These are phyloP conservation scores for Arachis hypogaea DNA, from an alignment of 306 rosid species.

Conservation along the genomic window DNA sequence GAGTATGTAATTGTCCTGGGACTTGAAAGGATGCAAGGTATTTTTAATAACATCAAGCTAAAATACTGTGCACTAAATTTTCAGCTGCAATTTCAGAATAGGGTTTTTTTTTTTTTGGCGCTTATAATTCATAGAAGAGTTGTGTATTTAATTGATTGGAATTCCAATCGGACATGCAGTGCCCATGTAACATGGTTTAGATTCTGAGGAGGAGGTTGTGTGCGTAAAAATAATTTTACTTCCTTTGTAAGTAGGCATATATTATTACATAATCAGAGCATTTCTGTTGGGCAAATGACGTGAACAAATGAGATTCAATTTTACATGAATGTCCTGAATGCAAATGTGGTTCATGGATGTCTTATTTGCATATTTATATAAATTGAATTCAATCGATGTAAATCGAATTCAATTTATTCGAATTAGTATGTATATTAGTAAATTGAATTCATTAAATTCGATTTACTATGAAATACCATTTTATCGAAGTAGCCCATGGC, in stretches of 20 bases:
- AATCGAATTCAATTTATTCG: too few relatives aligned
- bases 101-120: neutral
- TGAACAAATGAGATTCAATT: too few relatives aligned
- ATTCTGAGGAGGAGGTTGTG: constrained; percentile 27
- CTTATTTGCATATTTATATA: too few relatives aligned
- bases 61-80: constrained; percentile 33
- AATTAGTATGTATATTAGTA: too few relatives aligned
- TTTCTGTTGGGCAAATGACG: neutral
- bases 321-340: too few relatives aligned
- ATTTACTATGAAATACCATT: neutral
- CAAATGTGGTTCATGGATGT: too few relatives aligned
- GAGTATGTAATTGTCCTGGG: constrained; percentile 36
- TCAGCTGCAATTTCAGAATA: constrained; percentile 33
- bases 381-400: too few relatives aligned
- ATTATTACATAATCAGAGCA: constrained; percentile 14
- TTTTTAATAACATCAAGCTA: constrained; percentile 35
- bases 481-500: too few relatives aligned
- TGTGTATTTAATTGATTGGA: constrained; percentile 32
- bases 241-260: constrained; percentile 24
- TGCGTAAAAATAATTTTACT: constrained; percentile 6
- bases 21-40: constrained; percentile 35
- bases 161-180: constrained; percentile 25
- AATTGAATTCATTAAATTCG: too few relatives aligned
- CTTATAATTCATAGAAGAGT: constrained; percentile 21
- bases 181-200: constrained; percentile 26